Evolutionary conservation across 495 filamentous ascomycete species (phyloP).

Genomic region (Aspergillus incahuasiensis): DNA sequence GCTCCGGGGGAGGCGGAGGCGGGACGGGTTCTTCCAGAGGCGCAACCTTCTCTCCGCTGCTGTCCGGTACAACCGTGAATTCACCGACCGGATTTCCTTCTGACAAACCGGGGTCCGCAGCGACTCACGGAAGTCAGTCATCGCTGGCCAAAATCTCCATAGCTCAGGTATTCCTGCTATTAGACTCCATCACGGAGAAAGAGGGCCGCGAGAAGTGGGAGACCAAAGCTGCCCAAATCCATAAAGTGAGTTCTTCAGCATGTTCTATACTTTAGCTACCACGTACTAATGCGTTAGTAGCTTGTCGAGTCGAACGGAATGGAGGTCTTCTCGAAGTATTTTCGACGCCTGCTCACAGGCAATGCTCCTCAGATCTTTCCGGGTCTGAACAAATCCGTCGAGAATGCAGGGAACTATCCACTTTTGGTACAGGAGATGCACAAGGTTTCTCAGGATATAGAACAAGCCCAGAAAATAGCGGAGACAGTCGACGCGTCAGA

Average conservation of each 20-base stretch:
- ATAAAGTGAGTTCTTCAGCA: constrained; percentile 60
- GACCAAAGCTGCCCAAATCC: constrained; percentile 80
- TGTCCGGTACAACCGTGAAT: constrained; percentile 56
- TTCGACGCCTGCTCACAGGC: constrained; percentile 76
- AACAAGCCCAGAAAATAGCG: constrained; percentile 83
- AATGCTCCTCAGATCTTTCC: constrained; percentile 87
- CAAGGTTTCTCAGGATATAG: constrained; percentile 72
- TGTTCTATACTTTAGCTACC: not conserved
- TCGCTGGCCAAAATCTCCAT: constrained; percentile 77
- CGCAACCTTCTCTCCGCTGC: constrained; percentile 59
- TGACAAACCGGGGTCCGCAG: constrained; percentile 45
- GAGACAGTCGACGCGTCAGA: constrained; percentile 84
- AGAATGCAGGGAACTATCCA: constrained; percentile 73
- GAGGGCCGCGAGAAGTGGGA: constrained; percentile 92
- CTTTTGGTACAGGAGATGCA: constrained; percentile 79
- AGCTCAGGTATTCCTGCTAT: constrained; percentile 88
- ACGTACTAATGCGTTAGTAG: constrained; percentile 40
- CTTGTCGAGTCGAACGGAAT: constrained; percentile 93
- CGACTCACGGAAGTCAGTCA: constrained; percentile 45
- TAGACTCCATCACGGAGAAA: constrained; percentile 91
- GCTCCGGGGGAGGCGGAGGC: constrained; percentile 57
- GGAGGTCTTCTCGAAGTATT: constrained; percentile 92
- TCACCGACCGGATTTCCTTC: constrained; percentile 55
- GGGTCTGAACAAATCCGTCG: constrained; percentile 59
- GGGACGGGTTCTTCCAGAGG: constrained; percentile 51